Conservation (phyloP, 2,329 filamentous ascomycete genomes). For the Teratosphaeria zuluensis region DNA sequence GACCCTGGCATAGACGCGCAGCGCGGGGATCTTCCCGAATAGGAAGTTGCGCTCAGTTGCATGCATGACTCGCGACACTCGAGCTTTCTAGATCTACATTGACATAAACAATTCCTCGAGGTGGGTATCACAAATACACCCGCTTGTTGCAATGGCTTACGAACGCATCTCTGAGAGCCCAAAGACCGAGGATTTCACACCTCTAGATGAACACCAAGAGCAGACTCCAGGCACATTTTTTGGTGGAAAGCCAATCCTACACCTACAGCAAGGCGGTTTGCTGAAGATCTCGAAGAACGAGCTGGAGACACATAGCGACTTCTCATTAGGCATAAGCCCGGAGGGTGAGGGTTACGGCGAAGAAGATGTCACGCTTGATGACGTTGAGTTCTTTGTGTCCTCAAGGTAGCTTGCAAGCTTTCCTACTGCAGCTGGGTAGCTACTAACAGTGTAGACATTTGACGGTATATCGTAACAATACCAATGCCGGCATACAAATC, state of each 20-base stretch:
- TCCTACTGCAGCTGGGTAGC: background rate
- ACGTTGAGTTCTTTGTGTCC: slow-evolving; percentile 39
- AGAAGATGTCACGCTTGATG: slow-evolving; percentile 7
- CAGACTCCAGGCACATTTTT: slow-evolving; percentile 66
- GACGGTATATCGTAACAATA: slow-evolving; percentile 52
- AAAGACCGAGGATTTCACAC: slow-evolving; percentile 44
- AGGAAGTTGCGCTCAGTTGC: too few species aligned
- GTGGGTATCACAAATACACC: too few species aligned
- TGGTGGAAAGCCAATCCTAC: slow-evolving; percentile 59
- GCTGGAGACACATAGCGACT: slow-evolving; percentile 37
- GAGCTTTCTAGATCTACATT: too few species aligned
- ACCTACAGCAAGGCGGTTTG: slow-evolving; percentile 51
- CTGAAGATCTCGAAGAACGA: slow-evolving; percentile 50
- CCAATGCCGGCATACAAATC: slow-evolving; percentile 54
- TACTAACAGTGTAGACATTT: slow-evolving; percentile 37
- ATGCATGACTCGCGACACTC: too few species aligned
- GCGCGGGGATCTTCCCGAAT: too few species aligned
- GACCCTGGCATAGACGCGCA: too few species aligned
- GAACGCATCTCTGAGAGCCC: slow-evolving; percentile 1
- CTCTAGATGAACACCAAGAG: slow-evolving; percentile 59
- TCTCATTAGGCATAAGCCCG: slow-evolving; percentile 21
- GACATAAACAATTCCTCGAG: too few species aligned
- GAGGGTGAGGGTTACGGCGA: slow-evolving; percentile 9
- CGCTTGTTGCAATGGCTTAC: slow-evolving; percentile 4
- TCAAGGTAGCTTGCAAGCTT: slow-evolving; percentile 28